A percentile compares a stretch with the other conserved stretches of the same genome.
These are phyloP conservation scores for Pseudocercospora fijiensis DNA, from an alignment of 2,329 filamentous ascomycete genomes.

Conservation along the genomic window DNA sequence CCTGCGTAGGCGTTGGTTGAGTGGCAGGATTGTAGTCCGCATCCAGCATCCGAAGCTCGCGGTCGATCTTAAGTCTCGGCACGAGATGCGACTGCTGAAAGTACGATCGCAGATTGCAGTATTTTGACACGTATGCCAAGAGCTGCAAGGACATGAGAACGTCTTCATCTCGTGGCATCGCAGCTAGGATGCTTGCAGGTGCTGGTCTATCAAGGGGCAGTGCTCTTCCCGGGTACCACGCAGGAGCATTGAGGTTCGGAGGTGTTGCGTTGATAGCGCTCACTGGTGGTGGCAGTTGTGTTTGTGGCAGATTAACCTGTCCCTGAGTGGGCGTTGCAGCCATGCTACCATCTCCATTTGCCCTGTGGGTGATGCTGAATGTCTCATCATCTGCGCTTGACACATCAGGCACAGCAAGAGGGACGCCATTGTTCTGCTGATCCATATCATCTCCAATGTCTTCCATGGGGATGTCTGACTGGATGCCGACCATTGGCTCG, in stretches of 20 bases:
- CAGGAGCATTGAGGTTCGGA: slow-evolving; percentile 63
- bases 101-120: slow-evolving; percentile 92
- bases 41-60: slow-evolving; percentile 78
- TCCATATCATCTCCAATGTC: slow-evolving; percentile 83
- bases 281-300: slow-evolving; percentile 52
- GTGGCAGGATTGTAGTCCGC: slow-evolving; percentile 55
- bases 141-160: slow-evolving; percentile 97
- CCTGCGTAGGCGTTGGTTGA: slow-evolving; percentile 42
- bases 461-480: slow-evolving; percentile 79
- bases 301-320: slow-evolving; percentile 32
- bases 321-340: slow-evolving; percentile 63
- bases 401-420: slow-evolving; percentile 72
- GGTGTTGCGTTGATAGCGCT: slow-evolving; percentile 70
- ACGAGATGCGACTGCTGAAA: slow-evolving; percentile 95
- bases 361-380: slow-evolving; percentile 90
- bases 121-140: slow-evolving; percentile 96
- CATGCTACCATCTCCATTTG: slow-evolving; percentile 79
- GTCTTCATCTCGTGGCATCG: slow-evolving; percentile 95
- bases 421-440: slow-evolving; percentile 64
- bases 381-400: slow-evolving; percentile 84
- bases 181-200: slow-evolving; percentile 69
- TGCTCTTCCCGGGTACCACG: slow-evolving; percentile 33
- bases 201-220: slow-evolving; percentile 33
- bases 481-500: slow-evolving; percentile 75
- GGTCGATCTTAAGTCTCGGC: slow-evolving; percentile 83